Evolutionary conservation across 148 eudicot genomes (phyloP).

Genomic region (Camellia lanceoleosa): DNA sequence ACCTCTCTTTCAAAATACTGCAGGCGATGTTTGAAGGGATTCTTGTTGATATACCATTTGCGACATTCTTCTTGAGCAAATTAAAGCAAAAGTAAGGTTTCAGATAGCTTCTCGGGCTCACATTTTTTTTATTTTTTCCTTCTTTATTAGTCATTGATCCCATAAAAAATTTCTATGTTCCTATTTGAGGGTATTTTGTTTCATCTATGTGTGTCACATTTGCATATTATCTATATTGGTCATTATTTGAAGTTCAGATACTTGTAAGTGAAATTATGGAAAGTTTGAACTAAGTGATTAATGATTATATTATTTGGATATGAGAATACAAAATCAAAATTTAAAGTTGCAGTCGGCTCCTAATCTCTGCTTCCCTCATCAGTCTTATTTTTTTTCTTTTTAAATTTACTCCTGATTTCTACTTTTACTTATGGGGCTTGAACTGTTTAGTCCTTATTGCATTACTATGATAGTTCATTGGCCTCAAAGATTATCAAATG

Average conservation of each 20-base stretch:
- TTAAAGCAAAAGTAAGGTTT: constrained; percentile 83
- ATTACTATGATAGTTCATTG: no score
- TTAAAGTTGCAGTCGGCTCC: neutral
- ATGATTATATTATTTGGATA: neutral
- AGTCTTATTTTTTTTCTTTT: neutral
- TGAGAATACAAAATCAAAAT: neutral
- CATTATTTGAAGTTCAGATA: neutral
- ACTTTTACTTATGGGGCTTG: no score
- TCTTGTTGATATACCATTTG: constrained; percentile 97
- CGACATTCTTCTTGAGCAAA: constrained; percentile 98
- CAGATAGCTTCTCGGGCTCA: neutral
- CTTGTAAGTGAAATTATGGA: neutral
- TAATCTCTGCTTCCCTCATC: neutral
- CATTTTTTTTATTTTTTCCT: neutral
- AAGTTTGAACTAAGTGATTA: neutral
- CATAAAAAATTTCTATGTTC: neutral
- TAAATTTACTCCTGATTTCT: no score
- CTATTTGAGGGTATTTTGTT: neutral
- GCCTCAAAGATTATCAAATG: no score
- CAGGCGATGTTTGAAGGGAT: constrained; percentile 99
- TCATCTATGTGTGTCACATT: neutral
- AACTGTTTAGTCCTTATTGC: no score
- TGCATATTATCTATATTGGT: neutral
- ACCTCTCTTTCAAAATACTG: constrained; percentile 17
- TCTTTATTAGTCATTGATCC: neutral